These are phyloP conservation scores for Trematosphaeria pertusa DNA, from an alignment of 2,329 filamentous ascomycete species.

Conservation along the genomic window DNA sequence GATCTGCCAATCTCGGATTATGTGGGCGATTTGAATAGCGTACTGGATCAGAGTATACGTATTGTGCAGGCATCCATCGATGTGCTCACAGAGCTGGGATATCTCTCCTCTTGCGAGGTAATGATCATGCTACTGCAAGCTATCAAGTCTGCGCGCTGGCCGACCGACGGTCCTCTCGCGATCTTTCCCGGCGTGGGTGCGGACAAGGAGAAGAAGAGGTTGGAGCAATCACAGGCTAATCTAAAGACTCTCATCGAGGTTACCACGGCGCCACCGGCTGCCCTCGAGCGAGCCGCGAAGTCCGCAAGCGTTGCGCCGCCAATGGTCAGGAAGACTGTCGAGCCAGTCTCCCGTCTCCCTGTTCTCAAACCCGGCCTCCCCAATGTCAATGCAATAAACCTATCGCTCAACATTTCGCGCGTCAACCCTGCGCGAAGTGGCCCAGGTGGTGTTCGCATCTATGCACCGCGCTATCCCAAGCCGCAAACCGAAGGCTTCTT, in stretches of 20 bases:
- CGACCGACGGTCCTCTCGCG: slow-evolving; percentile 76
- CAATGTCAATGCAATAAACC: slow-evolving; percentile 65
- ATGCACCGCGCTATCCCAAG: slow-evolving; percentile 89
- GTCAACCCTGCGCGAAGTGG: slow-evolving; percentile 61
- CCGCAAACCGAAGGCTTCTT: slow-evolving; percentile 95
- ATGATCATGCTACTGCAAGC: slow-evolving; percentile 89
- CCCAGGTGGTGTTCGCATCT: slow-evolving; percentile 71
- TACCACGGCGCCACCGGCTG: slow-evolving; percentile 24
- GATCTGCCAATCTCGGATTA: slow-evolving; percentile 96
- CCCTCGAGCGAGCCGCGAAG: slow-evolving; percentile 49
- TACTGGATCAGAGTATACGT: slow-evolving; percentile 95
- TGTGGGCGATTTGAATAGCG: slow-evolving; percentile 86
- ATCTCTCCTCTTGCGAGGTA: slow-evolving; percentile 75
- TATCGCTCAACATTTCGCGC: slow-evolving; percentile 71
- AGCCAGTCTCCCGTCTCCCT: slow-evolving; percentile 72
- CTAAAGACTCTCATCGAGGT: slow-evolving; percentile 50
- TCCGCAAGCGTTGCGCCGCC: slow-evolving; percentile 59
- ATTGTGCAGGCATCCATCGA: slow-evolving; percentile 96
- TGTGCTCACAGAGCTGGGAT: slow-evolving; percentile 87
- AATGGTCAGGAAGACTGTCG: slow-evolving; percentile 59
- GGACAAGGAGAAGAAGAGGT: slow-evolving; percentile 52
- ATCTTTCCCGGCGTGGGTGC: slow-evolving; percentile 77
- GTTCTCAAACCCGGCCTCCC: slow-evolving; percentile 69
- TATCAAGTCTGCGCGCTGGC: slow-evolving; percentile 93
- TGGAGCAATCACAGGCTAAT: slow-evolving; percentile 45